Evolutionary conservation across 2,329 filamentous ascomycete genomes (phyloP).

Genomic region (Penicillium griseofulvum): DNA sequence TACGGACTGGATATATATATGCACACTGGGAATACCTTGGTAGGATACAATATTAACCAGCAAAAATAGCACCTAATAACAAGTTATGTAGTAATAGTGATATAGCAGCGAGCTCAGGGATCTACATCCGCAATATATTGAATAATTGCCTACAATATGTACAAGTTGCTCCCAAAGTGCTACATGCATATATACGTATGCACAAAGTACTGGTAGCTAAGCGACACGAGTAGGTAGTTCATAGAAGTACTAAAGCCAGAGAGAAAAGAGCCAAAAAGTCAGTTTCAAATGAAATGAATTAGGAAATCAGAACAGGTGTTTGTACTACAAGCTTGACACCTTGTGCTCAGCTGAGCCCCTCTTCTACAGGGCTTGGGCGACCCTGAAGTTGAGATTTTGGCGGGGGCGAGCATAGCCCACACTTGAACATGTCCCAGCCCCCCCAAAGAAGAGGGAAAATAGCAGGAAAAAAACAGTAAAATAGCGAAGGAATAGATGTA

Average conservation of each 20-base stretch:
- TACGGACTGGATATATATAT: not conserved
- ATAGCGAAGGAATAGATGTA: not conserved
- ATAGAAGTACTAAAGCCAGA: not conserved
- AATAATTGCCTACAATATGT: not conserved
- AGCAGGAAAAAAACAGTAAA: not conserved
- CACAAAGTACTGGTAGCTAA: not conserved
- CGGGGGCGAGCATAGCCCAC: slow-evolving; percentile 3
- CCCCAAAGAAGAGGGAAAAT: not conserved
- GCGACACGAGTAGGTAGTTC: not conserved
- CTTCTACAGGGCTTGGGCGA: slow-evolving; percentile 4
- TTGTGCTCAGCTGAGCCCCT: slow-evolving; percentile 1
- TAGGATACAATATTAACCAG: not conserved
- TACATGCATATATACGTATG: not conserved
- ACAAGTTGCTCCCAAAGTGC: not conserved
- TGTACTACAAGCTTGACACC: slow-evolving; percentile 1
- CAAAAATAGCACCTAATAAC: not conserved
- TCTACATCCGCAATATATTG: not conserved
- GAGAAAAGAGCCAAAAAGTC: not conserved
- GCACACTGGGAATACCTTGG: not conserved
- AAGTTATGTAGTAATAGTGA: not conserved
- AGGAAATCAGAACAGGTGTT: not conserved
- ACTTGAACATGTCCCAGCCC: not conserved
- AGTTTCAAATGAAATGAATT: not conserved
- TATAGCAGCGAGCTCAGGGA: not conserved
- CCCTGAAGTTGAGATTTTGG: not conserved